Percentiles rank a stretch among this genome's conserved stretches.
These are phyloP conservation scores for Vitis rupestris DNA, from an alignment of 164 flowering plant species.

Conservation along the genomic window DNA sequence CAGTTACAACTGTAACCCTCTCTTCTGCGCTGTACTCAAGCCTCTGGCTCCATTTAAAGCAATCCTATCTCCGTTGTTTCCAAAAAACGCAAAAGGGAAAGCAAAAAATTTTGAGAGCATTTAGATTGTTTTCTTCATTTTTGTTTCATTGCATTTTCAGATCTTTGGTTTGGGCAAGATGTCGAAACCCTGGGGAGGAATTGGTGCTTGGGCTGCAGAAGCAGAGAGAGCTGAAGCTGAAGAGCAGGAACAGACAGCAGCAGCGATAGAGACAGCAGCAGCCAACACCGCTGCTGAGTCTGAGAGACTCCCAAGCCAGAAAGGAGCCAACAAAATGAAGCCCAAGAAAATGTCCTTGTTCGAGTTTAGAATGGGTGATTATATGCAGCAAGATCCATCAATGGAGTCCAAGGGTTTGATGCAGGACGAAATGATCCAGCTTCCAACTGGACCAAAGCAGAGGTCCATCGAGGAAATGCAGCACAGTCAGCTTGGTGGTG, in stretches of 20 bases:
- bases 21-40: too few relatives aligned
- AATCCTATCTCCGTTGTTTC: too few relatives aligned
- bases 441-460: constrained; percentile 79
- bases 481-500: constrained; percentile 62
- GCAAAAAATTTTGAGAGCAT: too few relatives aligned
- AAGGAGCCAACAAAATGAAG: constrained; percentile 45
- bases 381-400: constrained; percentile 11
- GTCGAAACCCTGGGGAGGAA: constrained; percentile 60
- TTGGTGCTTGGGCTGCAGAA: constrained; percentile 71
- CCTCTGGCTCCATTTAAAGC: too few relatives aligned
- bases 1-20: too few relatives aligned
- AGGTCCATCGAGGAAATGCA: constrained; percentile 62
- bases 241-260: constrained; percentile 29
- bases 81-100: too few relatives aligned
- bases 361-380: constrained; percentile 40
- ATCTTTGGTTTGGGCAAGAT: constrained; percentile 15
- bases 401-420: constrained; percentile 49
- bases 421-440: constrained; percentile 56
- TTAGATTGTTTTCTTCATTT: neutral
- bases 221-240: constrained; percentile 57
- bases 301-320: constrained; percentile 50
- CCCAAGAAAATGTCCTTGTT: constrained; percentile 61
- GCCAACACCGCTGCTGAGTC: neutral
- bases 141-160: neutral
- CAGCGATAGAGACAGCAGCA: constrained; percentile 22